Percentiles rank a stretch among this genome's conserved stretches.
phyloP scores from a whole-genome alignment of 768 basidiomycete genomes.

The Dioszegia crocea region DNA sequence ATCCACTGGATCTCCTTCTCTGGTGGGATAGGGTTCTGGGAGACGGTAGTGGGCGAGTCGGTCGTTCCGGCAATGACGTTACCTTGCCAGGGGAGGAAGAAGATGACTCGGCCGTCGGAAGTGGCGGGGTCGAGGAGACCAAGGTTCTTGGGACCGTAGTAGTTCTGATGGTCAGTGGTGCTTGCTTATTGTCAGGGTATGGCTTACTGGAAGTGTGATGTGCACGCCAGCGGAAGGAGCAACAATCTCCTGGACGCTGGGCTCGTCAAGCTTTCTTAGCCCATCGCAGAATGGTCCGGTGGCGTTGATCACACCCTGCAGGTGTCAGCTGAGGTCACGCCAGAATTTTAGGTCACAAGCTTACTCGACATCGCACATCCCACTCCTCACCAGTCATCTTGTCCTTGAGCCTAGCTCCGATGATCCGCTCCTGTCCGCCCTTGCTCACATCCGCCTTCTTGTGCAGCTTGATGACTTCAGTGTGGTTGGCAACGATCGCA shows the following conservation, averaged over 20 bases:
- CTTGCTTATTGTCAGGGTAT: neutral
- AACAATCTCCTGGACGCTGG: slow-evolving; percentile 66
- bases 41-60: slow-evolving; percentile 71
- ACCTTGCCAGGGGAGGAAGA: slow-evolving; percentile 98
- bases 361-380: slow-evolving; percentile 73
- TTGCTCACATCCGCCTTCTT: slow-evolving; percentile 54
- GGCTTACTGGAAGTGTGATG: slow-evolving; percentile 71
- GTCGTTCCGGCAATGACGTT: slow-evolving; percentile 97
- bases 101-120: slow-evolving; percentile 94
- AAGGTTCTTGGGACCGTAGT: slow-evolving; percentile 89
- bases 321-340: neutral
- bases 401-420: slow-evolving; percentile 73
- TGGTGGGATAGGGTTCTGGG: slow-evolving; percentile 68
- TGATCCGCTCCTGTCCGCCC: slow-evolving; percentile 59
- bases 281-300: slow-evolving; percentile 91
- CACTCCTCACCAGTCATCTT: slow-evolving; percentile 76
- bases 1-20: slow-evolving; percentile 98
- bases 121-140: slow-evolving; percentile 92
- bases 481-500: slow-evolving; percentile 82
- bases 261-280: slow-evolving; percentile 69
- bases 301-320: slow-evolving; percentile 88
- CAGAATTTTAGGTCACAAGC: neutral
- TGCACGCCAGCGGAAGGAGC: slow-evolving; percentile 90
- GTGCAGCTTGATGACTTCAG: slow-evolving; percentile 71
- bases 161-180: slow-evolving; percentile 54